Conservation (phyloP, 257 asterid genomes). For the Lantana camara region DNA sequence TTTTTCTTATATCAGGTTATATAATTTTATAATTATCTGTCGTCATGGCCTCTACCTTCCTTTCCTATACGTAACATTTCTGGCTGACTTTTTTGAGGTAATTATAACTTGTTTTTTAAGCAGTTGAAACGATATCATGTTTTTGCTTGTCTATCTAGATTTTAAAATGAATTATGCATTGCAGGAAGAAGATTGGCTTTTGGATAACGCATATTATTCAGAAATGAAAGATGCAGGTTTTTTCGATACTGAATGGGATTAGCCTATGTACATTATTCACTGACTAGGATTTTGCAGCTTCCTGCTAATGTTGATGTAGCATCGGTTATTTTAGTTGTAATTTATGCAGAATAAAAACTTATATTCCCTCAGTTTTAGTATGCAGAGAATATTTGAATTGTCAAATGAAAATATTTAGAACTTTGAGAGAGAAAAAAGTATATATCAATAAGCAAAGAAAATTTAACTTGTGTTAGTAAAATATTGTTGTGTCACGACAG, state of each 20-base stretch:
- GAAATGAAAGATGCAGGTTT: conserved; percentile 83
- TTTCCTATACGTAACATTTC: conserved; percentile 51
- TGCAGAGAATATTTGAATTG: background rate
- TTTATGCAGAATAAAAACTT: too few species aligned
- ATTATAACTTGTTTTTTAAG: background rate
- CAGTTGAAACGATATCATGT: background rate
- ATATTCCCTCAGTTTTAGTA: background rate
- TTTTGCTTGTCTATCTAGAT: background rate
- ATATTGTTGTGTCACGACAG: too few species aligned
- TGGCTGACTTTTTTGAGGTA: conserved; percentile 71
- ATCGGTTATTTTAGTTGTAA: too few species aligned
- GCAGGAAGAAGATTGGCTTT: conserved; percentile 79
- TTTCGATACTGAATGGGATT: conserved; percentile 68
- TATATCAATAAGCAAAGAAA: too few species aligned
- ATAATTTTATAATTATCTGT: conserved; percentile 44
- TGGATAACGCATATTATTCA: conserved; percentile 65
- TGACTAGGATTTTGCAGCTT: background rate
- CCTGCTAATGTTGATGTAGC: background rate
- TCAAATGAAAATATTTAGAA: too few species aligned
- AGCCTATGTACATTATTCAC: conserved; percentile 22
- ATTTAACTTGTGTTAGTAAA: too few species aligned
- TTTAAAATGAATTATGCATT: background rate
- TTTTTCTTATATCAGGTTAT: conserved; percentile 47
- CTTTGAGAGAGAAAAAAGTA: too few species aligned
- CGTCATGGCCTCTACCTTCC: conserved; percentile 66